Evolutionary conservation across 2,329 filamentous ascomycete genomes (phyloP).

Genomic region (Penicillium expansum): DNA sequence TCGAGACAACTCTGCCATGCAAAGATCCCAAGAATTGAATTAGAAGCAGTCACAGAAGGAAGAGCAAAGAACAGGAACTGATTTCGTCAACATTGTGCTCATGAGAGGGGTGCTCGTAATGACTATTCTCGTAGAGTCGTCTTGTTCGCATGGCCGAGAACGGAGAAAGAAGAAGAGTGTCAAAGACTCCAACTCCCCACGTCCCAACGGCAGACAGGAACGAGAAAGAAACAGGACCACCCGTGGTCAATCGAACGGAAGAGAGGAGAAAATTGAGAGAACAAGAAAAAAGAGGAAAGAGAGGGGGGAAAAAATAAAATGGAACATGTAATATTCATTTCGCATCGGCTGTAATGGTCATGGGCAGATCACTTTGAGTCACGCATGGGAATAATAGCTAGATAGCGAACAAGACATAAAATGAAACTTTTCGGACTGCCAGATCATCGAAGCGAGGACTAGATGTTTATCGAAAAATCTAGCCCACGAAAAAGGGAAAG

Average conservation of each 20-base stretch:
- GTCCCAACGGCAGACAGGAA: slow-evolving; percentile 10
- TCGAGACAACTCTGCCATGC: slow-evolving; percentile 4
- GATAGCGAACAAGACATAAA: slow-evolving; percentile 28
- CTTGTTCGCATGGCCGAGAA: slow-evolving; percentile 11
- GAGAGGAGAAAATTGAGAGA: slow-evolving; percentile 3
- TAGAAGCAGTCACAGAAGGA: background rate
- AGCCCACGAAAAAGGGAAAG: slow-evolving; percentile 28
- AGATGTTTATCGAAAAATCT: slow-evolving; percentile 31
- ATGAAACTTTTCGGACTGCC: slow-evolving; percentile 40
- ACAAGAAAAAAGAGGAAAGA: slow-evolving; percentile 1
- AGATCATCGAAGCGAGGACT: slow-evolving; percentile 35
- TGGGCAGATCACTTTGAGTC: slow-evolving; percentile 34
- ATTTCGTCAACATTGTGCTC: slow-evolving; percentile 12
- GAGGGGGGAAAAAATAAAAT: slow-evolving; percentile 5
- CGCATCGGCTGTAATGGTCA: slow-evolving; percentile 37
- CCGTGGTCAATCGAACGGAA: slow-evolving; percentile 11
- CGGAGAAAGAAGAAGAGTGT: background rate
- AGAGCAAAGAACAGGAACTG: slow-evolving; percentile 3
- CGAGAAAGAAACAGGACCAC: slow-evolving; percentile 16
- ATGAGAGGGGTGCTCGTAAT: slow-evolving; percentile 11
- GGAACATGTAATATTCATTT: slow-evolving; percentile 28
- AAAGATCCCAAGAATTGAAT: slow-evolving; percentile 5
- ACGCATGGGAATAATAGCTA: slow-evolving; percentile 35
- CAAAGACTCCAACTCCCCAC: slow-evolving; percentile 2
- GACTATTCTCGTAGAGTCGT: slow-evolving; percentile 16